Percentiles rank a stretch among this genome's conserved stretches.
Evolutionary conservation across 768 basidiomycete species (phyloP).

Genomic region (Mycena rosella): DNA sequence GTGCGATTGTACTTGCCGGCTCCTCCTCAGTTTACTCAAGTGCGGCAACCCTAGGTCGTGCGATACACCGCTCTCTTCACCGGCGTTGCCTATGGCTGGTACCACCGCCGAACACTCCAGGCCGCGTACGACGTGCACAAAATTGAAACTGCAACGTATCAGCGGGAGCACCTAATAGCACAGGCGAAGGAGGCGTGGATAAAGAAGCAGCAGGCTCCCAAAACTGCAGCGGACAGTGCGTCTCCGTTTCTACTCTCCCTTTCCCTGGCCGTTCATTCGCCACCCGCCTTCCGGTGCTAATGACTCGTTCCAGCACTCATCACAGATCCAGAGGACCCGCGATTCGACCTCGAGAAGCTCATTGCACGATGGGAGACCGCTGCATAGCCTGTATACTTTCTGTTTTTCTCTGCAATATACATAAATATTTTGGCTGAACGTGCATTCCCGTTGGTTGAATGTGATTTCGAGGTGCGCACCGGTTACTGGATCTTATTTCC

Average conservation of each 20-base stretch:
- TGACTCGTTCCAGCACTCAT: slow-evolving; percentile 48
- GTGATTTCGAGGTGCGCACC: slow-evolving; percentile 18
- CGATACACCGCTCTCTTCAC: slow-evolving; percentile 92
- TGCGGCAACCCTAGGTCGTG: slow-evolving; percentile 72
- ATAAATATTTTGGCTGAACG: slow-evolving; percentile 21
- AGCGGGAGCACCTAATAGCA: slow-evolving; percentile 80
- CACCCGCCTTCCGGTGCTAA: slow-evolving; percentile 18
- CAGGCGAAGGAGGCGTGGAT: slow-evolving; percentile 94
- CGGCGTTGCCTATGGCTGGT: slow-evolving; percentile 92
- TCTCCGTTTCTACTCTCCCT: slow-evolving; percentile 30
- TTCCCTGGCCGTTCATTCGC: not conserved
- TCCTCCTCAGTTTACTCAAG: slow-evolving; percentile 6
- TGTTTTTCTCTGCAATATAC: slow-evolving; percentile 30
- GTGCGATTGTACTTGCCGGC: slow-evolving; percentile 54
- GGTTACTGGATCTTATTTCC: not conserved
- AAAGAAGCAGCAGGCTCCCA: slow-evolving; percentile 73
- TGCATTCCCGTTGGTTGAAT: slow-evolving; percentile 2
- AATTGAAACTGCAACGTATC: slow-evolving; percentile 78
- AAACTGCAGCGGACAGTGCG: slow-evolving; percentile 69
- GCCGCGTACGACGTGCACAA: slow-evolving; percentile 82
- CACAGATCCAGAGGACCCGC: slow-evolving; percentile 94
- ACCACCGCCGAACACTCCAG: slow-evolving; percentile 92
- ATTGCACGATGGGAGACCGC: slow-evolving; percentile 73
- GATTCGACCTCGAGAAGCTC: slow-evolving; percentile 96
- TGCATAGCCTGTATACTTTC: slow-evolving; percentile 34